These are phyloP conservation scores for Periconia digitata DNA, from an alignment of 2,329 filamentous ascomycete genomes.

Conservation along the genomic window DNA sequence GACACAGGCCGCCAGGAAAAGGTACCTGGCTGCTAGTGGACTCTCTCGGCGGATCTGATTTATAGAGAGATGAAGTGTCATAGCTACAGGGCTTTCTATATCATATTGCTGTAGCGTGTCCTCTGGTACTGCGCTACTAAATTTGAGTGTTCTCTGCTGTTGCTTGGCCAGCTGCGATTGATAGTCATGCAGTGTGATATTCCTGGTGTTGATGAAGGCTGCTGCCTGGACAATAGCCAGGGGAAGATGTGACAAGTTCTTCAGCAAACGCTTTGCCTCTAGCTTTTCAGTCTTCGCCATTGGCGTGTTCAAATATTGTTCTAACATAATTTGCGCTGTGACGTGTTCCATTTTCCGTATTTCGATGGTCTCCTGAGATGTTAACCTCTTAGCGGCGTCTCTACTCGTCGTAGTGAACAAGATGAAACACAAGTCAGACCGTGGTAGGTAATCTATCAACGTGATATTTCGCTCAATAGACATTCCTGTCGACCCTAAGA, in stretches of 20 bases:
- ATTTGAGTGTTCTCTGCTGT: conserved; percentile 31
- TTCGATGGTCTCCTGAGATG: conserved; percentile 9
- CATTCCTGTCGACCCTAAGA: conserved; percentile 7
- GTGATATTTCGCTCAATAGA: conserved; percentile 14
- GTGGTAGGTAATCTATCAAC: conserved; percentile 10
- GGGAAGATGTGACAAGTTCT: conserved; percentile 11
- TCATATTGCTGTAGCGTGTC: not conserved
- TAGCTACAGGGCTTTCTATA: conserved; percentile 41
- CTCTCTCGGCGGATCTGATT: conserved; percentile 25
- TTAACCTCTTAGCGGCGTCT: conserved; percentile 7
- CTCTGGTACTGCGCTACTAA: conserved; percentile 34
- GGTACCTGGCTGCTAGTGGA: conserved; percentile 33
- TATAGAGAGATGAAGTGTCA: conserved; percentile 46
- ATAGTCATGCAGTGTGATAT: conserved; percentile 7
- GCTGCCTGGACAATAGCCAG: conserved; percentile 5
- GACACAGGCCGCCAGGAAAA: conserved; percentile 46
- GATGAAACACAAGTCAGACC: conserved; percentile 6
- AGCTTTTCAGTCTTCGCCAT: conserved; percentile 4
- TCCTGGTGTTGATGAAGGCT: conserved; percentile 5
- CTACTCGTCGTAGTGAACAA: conserved; percentile 11
- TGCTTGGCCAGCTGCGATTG: conserved; percentile 1
- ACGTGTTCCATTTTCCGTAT: conserved; percentile 12
- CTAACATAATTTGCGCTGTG: conserved; percentile 8
- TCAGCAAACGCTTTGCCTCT: conserved; percentile 10
- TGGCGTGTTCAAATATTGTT: conserved; percentile 7